Conservation (phyloP, 805 yeast species). For the Pichia kluyveri region DNA sequence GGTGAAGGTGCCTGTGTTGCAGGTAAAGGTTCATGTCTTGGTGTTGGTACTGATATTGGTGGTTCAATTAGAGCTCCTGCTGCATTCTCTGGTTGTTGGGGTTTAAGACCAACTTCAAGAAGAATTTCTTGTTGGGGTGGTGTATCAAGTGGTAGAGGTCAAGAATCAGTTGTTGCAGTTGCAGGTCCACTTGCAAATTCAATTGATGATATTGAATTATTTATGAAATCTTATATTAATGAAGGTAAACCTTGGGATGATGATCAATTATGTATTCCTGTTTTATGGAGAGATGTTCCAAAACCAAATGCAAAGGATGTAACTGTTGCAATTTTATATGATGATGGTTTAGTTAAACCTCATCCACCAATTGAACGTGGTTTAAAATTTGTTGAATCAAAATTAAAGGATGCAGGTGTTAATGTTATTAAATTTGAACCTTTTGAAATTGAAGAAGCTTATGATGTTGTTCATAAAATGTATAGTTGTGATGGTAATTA, state of each 20-base stretch:
- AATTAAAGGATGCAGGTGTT: constrained; percentile 50
- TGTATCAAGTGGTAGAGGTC: constrained; percentile 50
- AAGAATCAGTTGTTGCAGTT: constrained; percentile 56
- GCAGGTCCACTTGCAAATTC: constrained; percentile 62
- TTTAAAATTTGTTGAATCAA: constrained; percentile 42
- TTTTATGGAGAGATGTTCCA: constrained; percentile 44
- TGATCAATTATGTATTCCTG: constrained; percentile 36
- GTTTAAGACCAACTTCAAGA: constrained; percentile 54
- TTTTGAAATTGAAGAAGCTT: constrained; percentile 48
- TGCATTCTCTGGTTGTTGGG: constrained; percentile 52
- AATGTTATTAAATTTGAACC: constrained; percentile 49
- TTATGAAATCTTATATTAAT: constrained; percentile 55
- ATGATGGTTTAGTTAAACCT: constrained; percentile 58
- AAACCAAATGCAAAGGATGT: constrained; percentile 32
- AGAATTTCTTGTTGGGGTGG: constrained; percentile 41
- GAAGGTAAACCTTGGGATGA: constrained; percentile 56
- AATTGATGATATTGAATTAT: constrained; percentile 57
- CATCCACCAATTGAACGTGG: constrained; percentile 58
- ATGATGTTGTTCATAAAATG: constrained; percentile 46
- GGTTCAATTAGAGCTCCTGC: constrained; percentile 65
- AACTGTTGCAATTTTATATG: constrained; percentile 54
- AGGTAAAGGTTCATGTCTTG: constrained; percentile 51
- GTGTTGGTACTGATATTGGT: constrained; percentile 58
- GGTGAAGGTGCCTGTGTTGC: constrained; percentile 63
- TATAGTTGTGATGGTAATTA: constrained; percentile 64